These are phyloP conservation scores for Cercospora janseana DNA, from an alignment of 2,329 filamentous ascomycete genomes.

Conservation along the genomic window DNA sequence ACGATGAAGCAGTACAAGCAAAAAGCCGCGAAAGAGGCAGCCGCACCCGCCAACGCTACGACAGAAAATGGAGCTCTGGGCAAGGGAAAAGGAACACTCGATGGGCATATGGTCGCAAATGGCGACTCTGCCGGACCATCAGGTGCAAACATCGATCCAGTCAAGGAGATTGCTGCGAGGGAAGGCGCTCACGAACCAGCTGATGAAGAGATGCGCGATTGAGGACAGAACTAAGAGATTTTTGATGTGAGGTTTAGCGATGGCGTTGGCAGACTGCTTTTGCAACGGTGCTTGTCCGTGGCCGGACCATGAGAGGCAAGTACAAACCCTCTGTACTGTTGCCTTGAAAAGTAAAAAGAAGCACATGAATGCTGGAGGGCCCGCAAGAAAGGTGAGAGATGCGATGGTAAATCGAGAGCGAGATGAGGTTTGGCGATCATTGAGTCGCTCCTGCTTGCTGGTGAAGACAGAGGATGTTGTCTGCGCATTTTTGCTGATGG, in stretches of 20 bases:
- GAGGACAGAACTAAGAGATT: neutral
- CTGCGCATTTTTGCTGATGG: too few species aligned
- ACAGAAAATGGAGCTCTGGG: neutral
- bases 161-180: slow-evolving; percentile 6
- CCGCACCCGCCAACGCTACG: slow-evolving; percentile 3
- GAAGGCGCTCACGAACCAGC: neutral
- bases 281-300: too few species aligned
- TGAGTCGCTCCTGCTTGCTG: too few species aligned
- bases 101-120: slow-evolving; percentile 23
- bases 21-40: slow-evolving; percentile 35
- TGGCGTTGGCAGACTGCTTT: slow-evolving; percentile 8
- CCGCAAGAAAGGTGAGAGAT: neutral
- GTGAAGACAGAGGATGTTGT: too few species aligned
- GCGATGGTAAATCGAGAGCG: too few species aligned
- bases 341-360: too few species aligned
- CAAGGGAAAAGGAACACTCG: slow-evolving; percentile 20
- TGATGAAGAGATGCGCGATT: slow-evolving; percentile 11
- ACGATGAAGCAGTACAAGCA: slow-evolving; percentile 78
- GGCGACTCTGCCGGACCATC: slow-evolving; percentile 1
- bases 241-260: slow-evolving; percentile 1
- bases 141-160: neutral
- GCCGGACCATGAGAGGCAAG: too few species aligned
- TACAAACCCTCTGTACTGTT: too few species aligned
- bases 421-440: too few species aligned
- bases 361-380: too few species aligned